These are phyloP conservation scores for Murraya paniculata DNA, from an alignment of 345 rosid species.

Conservation along the genomic window DNA sequence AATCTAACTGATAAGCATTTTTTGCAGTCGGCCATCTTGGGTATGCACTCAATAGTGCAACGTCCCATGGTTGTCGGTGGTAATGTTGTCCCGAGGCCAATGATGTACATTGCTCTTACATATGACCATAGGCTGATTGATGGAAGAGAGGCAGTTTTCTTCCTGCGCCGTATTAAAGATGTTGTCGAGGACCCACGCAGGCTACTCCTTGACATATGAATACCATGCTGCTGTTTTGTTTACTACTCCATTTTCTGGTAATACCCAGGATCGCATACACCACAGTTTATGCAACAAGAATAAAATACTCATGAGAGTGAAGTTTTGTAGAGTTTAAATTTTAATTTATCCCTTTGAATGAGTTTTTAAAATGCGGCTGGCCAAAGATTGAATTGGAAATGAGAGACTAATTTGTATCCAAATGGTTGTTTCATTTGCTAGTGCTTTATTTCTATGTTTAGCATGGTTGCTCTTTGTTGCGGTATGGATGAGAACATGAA, in stretches of 20 bases:
- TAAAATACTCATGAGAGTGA: slow-evolving; percentile 17
- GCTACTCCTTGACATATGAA: slow-evolving; percentile 71
- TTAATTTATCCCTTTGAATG: slow-evolving; percentile 13
- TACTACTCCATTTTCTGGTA: slow-evolving; percentile 8
- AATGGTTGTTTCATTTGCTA: not conserved
- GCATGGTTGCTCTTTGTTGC: not conserved
- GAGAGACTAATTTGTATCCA: slow-evolving; percentile 13
- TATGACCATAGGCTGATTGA: slow-evolving; percentile 87
- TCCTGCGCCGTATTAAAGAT: slow-evolving; percentile 85
- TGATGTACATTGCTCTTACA: slow-evolving; percentile 90
- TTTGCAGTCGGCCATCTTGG: slow-evolving; percentile 81
- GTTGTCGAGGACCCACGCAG: slow-evolving; percentile 88
- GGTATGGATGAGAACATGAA: not conserved
- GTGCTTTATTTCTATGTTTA: not conserved
- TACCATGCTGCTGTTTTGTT: not conserved
- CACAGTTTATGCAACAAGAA: slow-evolving; percentile 13
- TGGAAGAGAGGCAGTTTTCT: slow-evolving; percentile 92
- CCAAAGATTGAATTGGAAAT: slow-evolving; percentile 16
- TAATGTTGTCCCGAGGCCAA: slow-evolving; percentile 74
- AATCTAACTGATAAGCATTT: not conserved
- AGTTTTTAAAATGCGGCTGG: slow-evolving; percentile 32
- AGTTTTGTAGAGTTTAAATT: slow-evolving; percentile 34
- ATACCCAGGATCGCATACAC: not conserved
- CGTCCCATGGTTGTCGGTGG: slow-evolving; percentile 90
- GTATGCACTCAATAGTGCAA: slow-evolving; percentile 83